These are phyloP conservation scores for Sanghuangporus baumii DNA, from an alignment of 1,284 basidiomycete species.

Conservation along the genomic window DNA sequence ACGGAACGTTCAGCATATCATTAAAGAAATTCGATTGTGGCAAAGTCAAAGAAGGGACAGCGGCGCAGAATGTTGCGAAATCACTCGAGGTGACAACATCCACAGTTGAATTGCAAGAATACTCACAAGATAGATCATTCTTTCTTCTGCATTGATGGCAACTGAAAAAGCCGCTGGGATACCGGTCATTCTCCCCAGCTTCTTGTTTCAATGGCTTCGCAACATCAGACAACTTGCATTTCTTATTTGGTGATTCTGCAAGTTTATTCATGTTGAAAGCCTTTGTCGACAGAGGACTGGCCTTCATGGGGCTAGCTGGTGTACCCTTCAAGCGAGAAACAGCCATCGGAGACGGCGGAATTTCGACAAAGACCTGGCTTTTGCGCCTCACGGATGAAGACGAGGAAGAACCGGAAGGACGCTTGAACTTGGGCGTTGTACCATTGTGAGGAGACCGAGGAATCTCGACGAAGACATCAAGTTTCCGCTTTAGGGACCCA, in stretches of 20 bases:
- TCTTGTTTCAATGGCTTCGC: constrained; percentile 13
- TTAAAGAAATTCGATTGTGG: not conserved
- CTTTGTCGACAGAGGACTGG: constrained; percentile 20
- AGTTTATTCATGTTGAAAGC: constrained; percentile 10
- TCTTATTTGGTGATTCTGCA: constrained; percentile 13
- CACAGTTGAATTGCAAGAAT: not conserved
- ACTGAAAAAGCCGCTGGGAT: constrained; percentile 37
- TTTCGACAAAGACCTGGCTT: constrained; percentile 42
- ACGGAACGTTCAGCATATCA: not conserved
- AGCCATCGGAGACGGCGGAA: constrained; percentile 4
- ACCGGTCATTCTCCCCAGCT: constrained; percentile 28
- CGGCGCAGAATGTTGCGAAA: too few species aligned
- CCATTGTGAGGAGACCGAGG: constrained; percentile 40
- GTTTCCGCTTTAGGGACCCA: constrained; percentile 32
- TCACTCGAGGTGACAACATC: too few species aligned
- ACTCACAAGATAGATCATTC: constrained; percentile 7
- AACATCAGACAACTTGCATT: constrained; percentile 8
- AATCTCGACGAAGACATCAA: constrained; percentile 49
- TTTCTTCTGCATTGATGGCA: constrained; percentile 61
- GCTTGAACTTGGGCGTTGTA: constrained; percentile 20
- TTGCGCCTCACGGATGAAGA: constrained; percentile 26
- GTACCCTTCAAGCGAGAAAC: constrained; percentile 14
- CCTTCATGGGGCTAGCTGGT: not conserved
- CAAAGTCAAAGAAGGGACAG: not conserved
- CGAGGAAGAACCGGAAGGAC: not conserved